Percentiles rank a stretch among this genome's conserved stretches.
Evolutionary conservation across 2,329 filamentous ascomycete genomes (phyloP).

Genomic region (Hymenoscyphus fraxineus): DNA sequence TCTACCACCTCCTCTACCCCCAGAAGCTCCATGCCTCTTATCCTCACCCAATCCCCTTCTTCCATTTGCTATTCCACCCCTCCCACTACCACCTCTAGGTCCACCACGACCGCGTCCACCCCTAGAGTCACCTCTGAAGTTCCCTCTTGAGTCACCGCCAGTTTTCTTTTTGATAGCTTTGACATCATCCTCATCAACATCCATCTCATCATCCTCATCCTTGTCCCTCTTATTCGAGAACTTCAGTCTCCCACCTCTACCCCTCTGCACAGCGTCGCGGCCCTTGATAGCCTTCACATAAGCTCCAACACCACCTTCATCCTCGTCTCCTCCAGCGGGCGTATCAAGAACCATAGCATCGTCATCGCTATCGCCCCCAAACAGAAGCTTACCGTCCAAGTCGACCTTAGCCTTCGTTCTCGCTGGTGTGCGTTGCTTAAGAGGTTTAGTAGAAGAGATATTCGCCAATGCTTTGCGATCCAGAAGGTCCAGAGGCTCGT

Average conservation of each 20-base stretch:
- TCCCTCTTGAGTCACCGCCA: slow-evolving; percentile 30
- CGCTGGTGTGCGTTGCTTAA: slow-evolving; percentile 51
- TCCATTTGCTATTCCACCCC: slow-evolving; percentile 45
- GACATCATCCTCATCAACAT: slow-evolving; percentile 46
- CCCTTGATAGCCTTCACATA: slow-evolving; percentile 68
- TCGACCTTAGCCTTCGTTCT: slow-evolving; percentile 63
- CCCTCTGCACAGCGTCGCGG: slow-evolving; percentile 61
- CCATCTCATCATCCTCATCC: slow-evolving; percentile 50
- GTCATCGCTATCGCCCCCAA: slow-evolving; percentile 55
- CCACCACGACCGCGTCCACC: slow-evolving; percentile 34
- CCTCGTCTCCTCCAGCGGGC: slow-evolving; percentile 38
- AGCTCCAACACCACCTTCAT: slow-evolving; percentile 57
- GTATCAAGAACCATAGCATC: slow-evolving; percentile 64
- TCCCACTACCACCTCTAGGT: slow-evolving; percentile 42
- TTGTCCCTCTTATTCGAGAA: slow-evolving; percentile 63
- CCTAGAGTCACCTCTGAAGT: slow-evolving; percentile 35
- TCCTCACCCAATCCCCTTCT: slow-evolving; percentile 47
- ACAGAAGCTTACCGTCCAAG: slow-evolving; percentile 75
- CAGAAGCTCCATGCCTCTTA: slow-evolving; percentile 28
- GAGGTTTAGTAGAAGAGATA: slow-evolving; percentile 86
- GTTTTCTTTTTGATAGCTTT: slow-evolving; percentile 49
- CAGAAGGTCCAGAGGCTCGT: slow-evolving; percentile 90
- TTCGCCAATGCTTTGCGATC: slow-evolving; percentile 85
- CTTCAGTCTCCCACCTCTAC: slow-evolving; percentile 65
- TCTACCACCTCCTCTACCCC: slow-evolving; percentile 24